A percentile compares a stretch with the other conserved stretches of the same genome.
Evolutionary conservation across 768 basidiomycete species (phyloP).

Genomic region (Piloderma croceum): DNA sequence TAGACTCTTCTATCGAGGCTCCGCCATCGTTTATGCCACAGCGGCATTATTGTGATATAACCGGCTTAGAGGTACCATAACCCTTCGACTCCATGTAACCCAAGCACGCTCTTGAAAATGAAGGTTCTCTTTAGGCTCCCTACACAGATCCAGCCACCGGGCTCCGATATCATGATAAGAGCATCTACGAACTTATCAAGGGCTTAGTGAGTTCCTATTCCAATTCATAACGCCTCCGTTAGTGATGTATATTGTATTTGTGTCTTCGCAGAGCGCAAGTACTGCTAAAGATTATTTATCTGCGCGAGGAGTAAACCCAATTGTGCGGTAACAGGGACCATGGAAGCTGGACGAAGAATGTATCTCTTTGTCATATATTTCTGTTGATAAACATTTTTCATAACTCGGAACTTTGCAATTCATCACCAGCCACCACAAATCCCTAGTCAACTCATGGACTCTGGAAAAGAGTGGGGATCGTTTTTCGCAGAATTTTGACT

Average conservation of each 20-base stretch:
- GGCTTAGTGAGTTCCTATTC: constrained; percentile 44
- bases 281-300: constrained; percentile 74
- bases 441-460: no score
- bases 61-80: constrained; percentile 63
- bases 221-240: neutral
- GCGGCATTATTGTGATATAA: constrained; percentile 79
- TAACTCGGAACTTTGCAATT: no score
- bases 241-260: neutral
- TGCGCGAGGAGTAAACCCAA: constrained; percentile 45
- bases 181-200: constrained; percentile 79
- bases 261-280: constrained; percentile 48
- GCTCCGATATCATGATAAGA: constrained; percentile 80
- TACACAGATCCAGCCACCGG: constrained; percentile 81
- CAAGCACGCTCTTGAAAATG: neutral
- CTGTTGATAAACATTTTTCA: no score
- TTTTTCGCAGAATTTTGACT: no score
- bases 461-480: no score
- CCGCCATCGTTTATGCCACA: constrained; percentile 78
- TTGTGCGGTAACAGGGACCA: constrained; percentile 34
- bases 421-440: no score
- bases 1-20: constrained; percentile 79
- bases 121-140: constrained; percentile 48
- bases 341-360: no score
- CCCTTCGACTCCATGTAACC: neutral
- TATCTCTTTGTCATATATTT: no score